These are phyloP conservation scores for sunflower (Helianthus annuus) DNA, from an alignment of 129 eudicot species.

Conservation along the genomic window DNA sequence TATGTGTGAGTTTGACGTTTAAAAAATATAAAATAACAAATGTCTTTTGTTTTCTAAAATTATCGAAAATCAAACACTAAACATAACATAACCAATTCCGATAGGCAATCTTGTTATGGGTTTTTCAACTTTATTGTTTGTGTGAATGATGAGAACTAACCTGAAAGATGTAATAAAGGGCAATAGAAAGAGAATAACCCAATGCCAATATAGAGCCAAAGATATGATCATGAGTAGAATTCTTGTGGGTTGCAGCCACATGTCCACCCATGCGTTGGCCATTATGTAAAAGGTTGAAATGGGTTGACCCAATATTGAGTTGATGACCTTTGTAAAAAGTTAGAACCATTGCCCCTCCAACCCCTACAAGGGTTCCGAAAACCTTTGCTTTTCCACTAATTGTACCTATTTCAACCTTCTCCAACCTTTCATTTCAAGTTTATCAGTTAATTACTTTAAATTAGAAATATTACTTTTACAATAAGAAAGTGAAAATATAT, in stretches of 20 bases:
- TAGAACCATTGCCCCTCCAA: conserved; percentile 72
- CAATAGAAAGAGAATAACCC: conserved; percentile 12
- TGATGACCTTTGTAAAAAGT: conserved; percentile 60
- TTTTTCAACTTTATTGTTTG: too few relatives aligned
- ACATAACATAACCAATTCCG: too few relatives aligned
- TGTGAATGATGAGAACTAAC: conserved; percentile 12
- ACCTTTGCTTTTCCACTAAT: conserved; percentile 62
- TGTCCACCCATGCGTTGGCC: too few relatives aligned
- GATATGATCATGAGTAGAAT: conserved; percentile 18
- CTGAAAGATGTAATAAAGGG: conserved; percentile 37
- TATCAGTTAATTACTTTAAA: too few relatives aligned
- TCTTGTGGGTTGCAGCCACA: conserved; percentile 1
- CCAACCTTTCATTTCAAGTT: conserved; percentile 33
- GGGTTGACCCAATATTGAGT: conserved; percentile 41
- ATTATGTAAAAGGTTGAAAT: not conserved
- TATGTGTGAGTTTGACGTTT: too few relatives aligned
- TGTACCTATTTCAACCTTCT: conserved; percentile 40
- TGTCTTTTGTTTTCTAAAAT: too few relatives aligned
- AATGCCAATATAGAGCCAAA: conserved; percentile 35
- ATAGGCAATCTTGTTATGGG: too few relatives aligned
- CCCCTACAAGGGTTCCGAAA: conserved; percentile 50
- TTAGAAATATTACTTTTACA: too few relatives aligned
- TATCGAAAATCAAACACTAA: too few relatives aligned
- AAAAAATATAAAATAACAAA: too few relatives aligned
- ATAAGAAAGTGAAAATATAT: too few relatives aligned